Conservation (phyloP, 2,329 filamentous ascomycete species). For the Aquanectria penicillioides region DNA sequence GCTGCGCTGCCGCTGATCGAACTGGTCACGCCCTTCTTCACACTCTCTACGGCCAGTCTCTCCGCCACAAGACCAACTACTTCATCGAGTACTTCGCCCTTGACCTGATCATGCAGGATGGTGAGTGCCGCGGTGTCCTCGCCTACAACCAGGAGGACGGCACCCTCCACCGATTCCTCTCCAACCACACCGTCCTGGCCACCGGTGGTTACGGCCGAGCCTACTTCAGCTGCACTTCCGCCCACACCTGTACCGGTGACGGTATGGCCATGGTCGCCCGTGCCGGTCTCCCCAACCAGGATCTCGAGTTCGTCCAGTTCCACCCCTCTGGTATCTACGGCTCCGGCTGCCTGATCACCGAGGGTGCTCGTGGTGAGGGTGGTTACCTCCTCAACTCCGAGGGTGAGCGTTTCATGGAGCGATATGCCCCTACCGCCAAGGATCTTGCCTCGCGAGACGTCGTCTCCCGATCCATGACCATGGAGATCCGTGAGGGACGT, state of each 20-base stretch:
- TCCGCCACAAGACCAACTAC: slow-evolving; percentile 98
- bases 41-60: slow-evolving; percentile 97
- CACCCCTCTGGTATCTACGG: slow-evolving; percentile 99
- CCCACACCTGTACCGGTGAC: slow-evolving; percentile 98
- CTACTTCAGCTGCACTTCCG: slow-evolving; percentile 98
- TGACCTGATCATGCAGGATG: slow-evolving; percentile 97
- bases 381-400: slow-evolving; percentile 97
- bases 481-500: slow-evolving; percentile 97
- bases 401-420: slow-evolving; percentile 99
- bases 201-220: slow-evolving; percentile 98
- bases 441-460: slow-evolving; percentile 97
- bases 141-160: slow-evolving; percentile 99
- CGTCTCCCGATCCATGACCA: slow-evolving; percentile 96
- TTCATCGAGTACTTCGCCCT: slow-evolving; percentile 99
- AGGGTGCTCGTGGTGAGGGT: slow-evolving; percentile 97
- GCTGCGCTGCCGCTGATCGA: slow-evolving; percentile 94
- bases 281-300: slow-evolving; percentile 97
- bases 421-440: slow-evolving; percentile 97
- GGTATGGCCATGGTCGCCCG: slow-evolving; percentile 99
- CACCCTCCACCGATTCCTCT: slow-evolving; percentile 94
- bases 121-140: slow-evolving; percentile 94
- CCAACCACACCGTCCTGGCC: slow-evolving; percentile 95
- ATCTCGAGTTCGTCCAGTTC: slow-evolving; percentile 99
- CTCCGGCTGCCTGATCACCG: slow-evolving; percentile 96
- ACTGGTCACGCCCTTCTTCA: slow-evolving; percentile 97